phyloP scores from a whole-genome alignment of 2,329 filamentous ascomycete genomes.

The Pseudocercospora vitis region DNA sequence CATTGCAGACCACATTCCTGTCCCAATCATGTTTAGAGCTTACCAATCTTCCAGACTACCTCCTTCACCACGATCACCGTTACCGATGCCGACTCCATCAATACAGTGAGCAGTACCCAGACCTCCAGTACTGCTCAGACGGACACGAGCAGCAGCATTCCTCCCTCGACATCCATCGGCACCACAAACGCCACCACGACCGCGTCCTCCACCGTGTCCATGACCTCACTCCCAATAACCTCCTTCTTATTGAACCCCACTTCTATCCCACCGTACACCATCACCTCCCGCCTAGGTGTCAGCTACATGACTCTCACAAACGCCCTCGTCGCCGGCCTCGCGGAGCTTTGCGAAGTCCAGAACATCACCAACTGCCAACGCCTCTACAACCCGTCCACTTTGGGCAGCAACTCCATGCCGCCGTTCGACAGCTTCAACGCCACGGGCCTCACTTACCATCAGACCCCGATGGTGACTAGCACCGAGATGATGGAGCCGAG shows the following conservation, averaged over 20 bases:
- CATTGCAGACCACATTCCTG: too few relatives aligned
- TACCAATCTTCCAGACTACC: too few relatives aligned
- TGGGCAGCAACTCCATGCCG: background rate
- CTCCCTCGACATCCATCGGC: background rate
- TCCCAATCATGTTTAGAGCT: too few relatives aligned
- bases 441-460: background rate
- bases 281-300: background rate
- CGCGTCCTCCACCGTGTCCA: background rate
- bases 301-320: slow-evolving; percentile 2
- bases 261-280: background rate
- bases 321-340: background rate
- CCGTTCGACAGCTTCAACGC: background rate
- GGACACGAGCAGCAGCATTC: background rate
- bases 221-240: too few relatives aligned
- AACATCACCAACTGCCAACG: background rate
- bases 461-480: background rate
- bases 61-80: too few relatives aligned
- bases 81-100: too few relatives aligned
- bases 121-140: background rate
- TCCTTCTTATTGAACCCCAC: too few relatives aligned
- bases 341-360: background rate
- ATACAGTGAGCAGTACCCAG: background rate
- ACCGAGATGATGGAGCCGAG: background rate
- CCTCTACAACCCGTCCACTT: background rate
- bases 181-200: background rate